Evolutionary conservation across 225 moss, liverwort and hornwort genomes (phyloP).

Genomic region (Pseudoscleropodium purum): DNA sequence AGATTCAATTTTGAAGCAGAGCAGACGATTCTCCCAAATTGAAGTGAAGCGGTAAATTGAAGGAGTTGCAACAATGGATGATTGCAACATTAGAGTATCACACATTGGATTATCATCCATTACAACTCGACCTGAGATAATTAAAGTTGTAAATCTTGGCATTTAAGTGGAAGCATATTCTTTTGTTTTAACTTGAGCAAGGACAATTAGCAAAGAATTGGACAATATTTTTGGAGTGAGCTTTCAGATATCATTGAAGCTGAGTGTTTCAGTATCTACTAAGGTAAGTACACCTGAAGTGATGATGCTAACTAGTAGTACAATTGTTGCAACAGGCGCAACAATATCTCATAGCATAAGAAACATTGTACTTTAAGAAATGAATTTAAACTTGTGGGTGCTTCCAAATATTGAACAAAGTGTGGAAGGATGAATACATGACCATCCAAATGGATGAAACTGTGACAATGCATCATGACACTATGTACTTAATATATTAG

Average conservation of each 20-base stretch:
- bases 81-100: neutral
- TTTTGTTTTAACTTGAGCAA: too few species aligned
- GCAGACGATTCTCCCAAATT: neutral
- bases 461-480: accelerated
- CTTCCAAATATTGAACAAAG: neutral
- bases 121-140: neutral
- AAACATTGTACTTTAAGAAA: neutral
- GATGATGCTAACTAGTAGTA: too few species aligned
- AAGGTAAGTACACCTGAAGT: too few species aligned
- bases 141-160: too few species aligned
- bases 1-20: neutral
- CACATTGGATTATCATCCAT: neutral
- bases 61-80: neutral
- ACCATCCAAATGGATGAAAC: neutral
- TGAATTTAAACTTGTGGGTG: neutral
- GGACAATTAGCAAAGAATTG: too few species aligned
- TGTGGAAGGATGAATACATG: neutral
- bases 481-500: neutral
- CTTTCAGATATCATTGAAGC: too few species aligned
- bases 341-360: too few species aligned
- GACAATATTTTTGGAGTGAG: too few species aligned
- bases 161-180: too few species aligned
- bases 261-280: too few species aligned
- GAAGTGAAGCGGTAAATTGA: neutral
- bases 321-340: too few species aligned